These are phyloP conservation scores for Geotrichum reessii DNA, from an alignment of 1,139 yeast species.

Conservation along the genomic window DNA sequence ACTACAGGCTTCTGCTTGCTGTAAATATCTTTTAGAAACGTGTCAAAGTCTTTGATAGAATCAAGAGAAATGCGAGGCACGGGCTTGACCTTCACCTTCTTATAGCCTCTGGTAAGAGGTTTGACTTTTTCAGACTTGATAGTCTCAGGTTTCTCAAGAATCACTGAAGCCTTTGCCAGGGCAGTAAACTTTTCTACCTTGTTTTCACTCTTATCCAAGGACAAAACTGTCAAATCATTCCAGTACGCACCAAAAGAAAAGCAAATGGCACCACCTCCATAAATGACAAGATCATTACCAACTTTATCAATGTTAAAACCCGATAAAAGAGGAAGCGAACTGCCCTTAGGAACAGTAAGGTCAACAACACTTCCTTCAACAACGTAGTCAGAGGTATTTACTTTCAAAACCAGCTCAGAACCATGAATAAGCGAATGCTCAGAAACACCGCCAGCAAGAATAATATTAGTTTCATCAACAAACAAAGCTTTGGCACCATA, in stretches of 20 bases:
- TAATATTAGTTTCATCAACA: slow-evolving; percentile 31
- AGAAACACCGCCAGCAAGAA: slow-evolving; percentile 60
- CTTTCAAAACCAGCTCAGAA: slow-evolving; percentile 38
- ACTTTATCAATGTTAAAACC: slow-evolving; percentile 46
- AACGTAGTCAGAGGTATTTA: slow-evolving; percentile 28
- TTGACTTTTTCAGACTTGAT: background rate
- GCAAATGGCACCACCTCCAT: slow-evolving; percentile 81
- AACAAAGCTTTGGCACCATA: slow-evolving; percentile 23
- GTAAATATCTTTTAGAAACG: slow-evolving; percentile 15
- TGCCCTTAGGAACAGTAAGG: slow-evolving; percentile 29
- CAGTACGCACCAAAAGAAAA: slow-evolving; percentile 75
- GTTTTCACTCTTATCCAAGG: slow-evolving; percentile 1
- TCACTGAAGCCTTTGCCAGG: slow-evolving; percentile 1
- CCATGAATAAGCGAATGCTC: slow-evolving; percentile 39
- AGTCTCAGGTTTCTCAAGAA: slow-evolving; percentile 2
- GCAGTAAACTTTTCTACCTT: background rate
- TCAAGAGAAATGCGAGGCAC: slow-evolving; percentile 4
- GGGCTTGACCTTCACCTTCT: slow-evolving; percentile 8
- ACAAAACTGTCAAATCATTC: slow-evolving; percentile 37
- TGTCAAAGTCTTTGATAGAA: background rate
- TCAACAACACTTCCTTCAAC: slow-evolving; percentile 3
- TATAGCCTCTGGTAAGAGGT: background rate
- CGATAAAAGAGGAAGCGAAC: slow-evolving; percentile 48
- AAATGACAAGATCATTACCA: slow-evolving; percentile 32
- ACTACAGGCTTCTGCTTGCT: slow-evolving; percentile 23